Conservation (phyloP, 345 rosid species). For the Turnera subulata region DNA sequence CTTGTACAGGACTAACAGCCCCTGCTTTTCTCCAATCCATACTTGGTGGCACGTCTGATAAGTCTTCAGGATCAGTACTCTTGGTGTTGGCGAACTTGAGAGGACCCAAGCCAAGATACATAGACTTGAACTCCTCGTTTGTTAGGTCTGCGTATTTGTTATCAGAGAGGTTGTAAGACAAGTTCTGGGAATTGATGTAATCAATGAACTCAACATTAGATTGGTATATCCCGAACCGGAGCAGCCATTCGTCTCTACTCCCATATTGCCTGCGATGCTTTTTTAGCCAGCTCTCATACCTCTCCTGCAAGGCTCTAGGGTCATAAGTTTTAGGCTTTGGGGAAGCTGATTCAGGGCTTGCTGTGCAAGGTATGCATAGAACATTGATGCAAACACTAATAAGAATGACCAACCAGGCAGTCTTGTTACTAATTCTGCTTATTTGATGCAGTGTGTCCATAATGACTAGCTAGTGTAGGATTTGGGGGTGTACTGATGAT, state of each 20-base stretch:
- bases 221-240: slow-evolving; percentile 63
- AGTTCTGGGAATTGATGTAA: slow-evolving; percentile 53
- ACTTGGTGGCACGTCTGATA: slow-evolving; percentile 21
- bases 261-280: slow-evolving; percentile 32
- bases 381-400: slow-evolving; percentile 12
- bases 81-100: slow-evolving; percentile 1
- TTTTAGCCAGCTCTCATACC: slow-evolving; percentile 57
- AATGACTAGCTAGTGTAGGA: no score
- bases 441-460: no score
- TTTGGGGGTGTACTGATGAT: no score
- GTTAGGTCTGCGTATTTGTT: slow-evolving; percentile 84
- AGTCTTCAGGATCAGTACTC: not conserved
- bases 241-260: slow-evolving; percentile 40
- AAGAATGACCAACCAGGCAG: slow-evolving; percentile 17
- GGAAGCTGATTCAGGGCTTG: slow-evolving; percentile 9
- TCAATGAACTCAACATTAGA: slow-evolving; percentile 57
- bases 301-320: slow-evolving; percentile 25
- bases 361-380: slow-evolving; percentile 31
- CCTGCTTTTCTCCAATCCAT: slow-evolving; percentile 85
- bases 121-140: slow-evolving; percentile 56
- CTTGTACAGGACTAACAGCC: slow-evolving; percentile 71
- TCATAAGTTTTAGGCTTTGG: slow-evolving; percentile 17
- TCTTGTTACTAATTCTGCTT: no score
- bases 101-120: slow-evolving; percentile 38
- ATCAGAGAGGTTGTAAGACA: slow-evolving; percentile 61